Evolutionary conservation across 148 eudicot genomes (phyloP).

Genomic region (Camellia lanceoleosa): DNA sequence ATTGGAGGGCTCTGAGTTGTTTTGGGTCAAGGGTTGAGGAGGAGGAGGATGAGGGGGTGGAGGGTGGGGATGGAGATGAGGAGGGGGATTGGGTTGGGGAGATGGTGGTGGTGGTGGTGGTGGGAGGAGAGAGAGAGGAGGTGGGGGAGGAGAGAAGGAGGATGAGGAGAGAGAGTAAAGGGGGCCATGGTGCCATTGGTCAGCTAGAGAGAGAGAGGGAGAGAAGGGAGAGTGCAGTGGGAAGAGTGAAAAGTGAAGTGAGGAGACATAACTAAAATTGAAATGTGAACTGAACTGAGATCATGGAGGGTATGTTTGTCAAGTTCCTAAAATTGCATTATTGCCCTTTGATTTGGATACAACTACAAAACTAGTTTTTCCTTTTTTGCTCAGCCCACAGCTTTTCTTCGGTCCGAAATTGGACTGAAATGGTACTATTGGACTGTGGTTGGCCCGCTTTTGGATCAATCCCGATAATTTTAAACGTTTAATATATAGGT

Average conservation of each 20-base stretch:
- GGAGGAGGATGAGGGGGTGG: slow-evolving; percentile 7
- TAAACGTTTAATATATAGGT: too few species aligned
- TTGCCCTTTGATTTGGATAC: not conserved
- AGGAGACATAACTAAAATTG: too few species aligned
- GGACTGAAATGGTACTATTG: too few species aligned
- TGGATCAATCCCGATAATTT: too few species aligned
- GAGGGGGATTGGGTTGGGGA: slow-evolving; percentile 20
- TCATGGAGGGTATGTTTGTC: too few species aligned
- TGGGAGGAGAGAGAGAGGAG: slow-evolving; percentile 13
- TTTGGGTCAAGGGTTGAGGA: slow-evolving; percentile 70
- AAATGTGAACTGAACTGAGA: not conserved
- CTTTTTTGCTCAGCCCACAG: too few species aligned
- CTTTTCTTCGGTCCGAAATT: too few species aligned
- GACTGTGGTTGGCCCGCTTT: too few species aligned
- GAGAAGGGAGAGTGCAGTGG: not conserved
- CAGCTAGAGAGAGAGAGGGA: slow-evolving; percentile 2
- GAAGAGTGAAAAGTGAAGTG: not conserved
- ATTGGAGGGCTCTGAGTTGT: slow-evolving; percentile 65
- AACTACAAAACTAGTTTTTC: not conserved
- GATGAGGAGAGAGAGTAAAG: slow-evolving; percentile 22
- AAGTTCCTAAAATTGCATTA: not conserved
- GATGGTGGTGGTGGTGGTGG: slow-evolving; percentile 22
- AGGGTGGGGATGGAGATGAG: slow-evolving; percentile 10
- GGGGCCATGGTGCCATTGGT: slow-evolving; percentile 21
- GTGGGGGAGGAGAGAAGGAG: slow-evolving; percentile 15